phyloP scores from a whole-genome alignment of 2,329 filamentous ascomycete species.

The Rasamsonia emersonii region DNA sequence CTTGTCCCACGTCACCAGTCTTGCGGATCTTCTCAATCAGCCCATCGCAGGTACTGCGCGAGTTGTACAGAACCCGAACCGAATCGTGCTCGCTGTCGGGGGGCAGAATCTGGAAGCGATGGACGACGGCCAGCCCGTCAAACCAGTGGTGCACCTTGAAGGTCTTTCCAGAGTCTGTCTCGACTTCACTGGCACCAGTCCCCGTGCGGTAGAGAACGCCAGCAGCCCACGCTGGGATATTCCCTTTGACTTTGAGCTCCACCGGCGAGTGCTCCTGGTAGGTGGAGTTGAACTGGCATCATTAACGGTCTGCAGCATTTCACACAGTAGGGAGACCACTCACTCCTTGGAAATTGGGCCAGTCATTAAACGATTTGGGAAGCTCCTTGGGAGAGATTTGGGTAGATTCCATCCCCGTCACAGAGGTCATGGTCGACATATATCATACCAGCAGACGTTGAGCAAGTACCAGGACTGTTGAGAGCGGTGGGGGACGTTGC shows the following conservation, averaged over 20 bases:
- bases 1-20: conserved; percentile 47
- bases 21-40: conserved; percentile 53
- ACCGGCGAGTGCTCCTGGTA: conserved; percentile 59
- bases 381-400: conserved; percentile 8
- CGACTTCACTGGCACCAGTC: conserved; percentile 56
- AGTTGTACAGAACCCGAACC: conserved; percentile 58
- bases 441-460: too few relatives aligned
- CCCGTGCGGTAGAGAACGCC: conserved; percentile 68
- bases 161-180: conserved; percentile 50
- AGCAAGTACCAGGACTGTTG: too few relatives aligned
- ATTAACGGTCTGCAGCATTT: conserved; percentile 9
- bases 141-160: conserved; percentile 69
- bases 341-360: conserved; percentile 46
- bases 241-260: conserved; percentile 53
- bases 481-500: too few relatives aligned
- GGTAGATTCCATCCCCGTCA: too few relatives aligned
- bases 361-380: conserved; percentile 30
- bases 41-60: conserved; percentile 57
- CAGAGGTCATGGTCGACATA: too few relatives aligned
- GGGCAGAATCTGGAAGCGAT: conserved; percentile 61
- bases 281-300: conserved; percentile 55
- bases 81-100: conserved; percentile 22
- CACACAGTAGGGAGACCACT: conserved; percentile 10
- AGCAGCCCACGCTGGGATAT: conserved; percentile 62
- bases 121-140: conserved; percentile 63